Evolutionary conservation across 2,329 filamentous ascomycete genomes (phyloP), one percentile per base, ranked within the genome.

Genomic region (Metarhizium humberi): DNA sequence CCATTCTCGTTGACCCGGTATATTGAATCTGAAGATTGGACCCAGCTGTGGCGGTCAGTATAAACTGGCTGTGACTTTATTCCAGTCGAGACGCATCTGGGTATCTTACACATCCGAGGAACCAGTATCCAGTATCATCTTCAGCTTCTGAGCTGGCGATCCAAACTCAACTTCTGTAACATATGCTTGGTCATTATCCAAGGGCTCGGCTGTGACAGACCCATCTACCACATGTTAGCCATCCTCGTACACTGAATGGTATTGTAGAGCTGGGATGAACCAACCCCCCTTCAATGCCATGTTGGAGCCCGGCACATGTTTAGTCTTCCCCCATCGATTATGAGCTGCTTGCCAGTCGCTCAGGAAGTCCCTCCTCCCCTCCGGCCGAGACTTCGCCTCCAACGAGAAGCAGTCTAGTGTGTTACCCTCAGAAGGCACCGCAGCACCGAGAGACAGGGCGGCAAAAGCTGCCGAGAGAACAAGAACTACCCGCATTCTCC

Each of bases 61-160:
- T 6, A 3, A 34, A 20, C 13, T 55, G 36, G 13, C 32, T 20
- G 13, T 25, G 25, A 25, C 32, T 20, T 16, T 48, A 2, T 36
- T 8, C 25, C n/a, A 30, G 25, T 30, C 11, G 16, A 38, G 20
- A 16, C 16, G 20, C 10, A 50, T 82, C 86, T 80, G 79, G 94
- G 20, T 7, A 50, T 82, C 86, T 80, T 79, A 94, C 85, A 79
- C 68, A 56, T 82, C 79, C 10, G 75, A 71, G 7, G 79, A 82
- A 11, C 78, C 79, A 2, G 78, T 81, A 59, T 81, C 78, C 29
- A 81, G 60, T n/a, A 78, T 73, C 46, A 81, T 63, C 50, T 72
- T 74, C 46, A 80, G 55, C 6, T 63, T 67, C 58, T 81, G 78
- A 1, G 75, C 70, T 0, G 78, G 78, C 14, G 68, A 75, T 10